Evolutionary conservation across 176 grass and related monocot species (phyloP), one percentile per base, ranked within the genome.

Genomic region (Thalia dealbata): DNA sequence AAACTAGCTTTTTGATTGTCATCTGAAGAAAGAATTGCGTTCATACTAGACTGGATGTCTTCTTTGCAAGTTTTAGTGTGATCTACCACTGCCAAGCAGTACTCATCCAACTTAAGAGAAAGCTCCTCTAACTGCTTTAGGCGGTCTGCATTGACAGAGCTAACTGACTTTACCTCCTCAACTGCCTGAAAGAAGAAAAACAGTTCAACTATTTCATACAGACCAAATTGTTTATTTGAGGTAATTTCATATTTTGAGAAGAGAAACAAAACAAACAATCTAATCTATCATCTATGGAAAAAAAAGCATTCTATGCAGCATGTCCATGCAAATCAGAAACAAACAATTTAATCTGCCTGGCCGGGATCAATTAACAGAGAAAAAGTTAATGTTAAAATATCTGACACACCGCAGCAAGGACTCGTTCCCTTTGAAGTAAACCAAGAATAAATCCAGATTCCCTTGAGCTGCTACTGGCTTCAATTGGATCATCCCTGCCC

Each of bases 121-220:
- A 97, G 84, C 64, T 97, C 89, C 76, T 92, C 84, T n/a, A 97
- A 78, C 82, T 92, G 89, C 76, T 77, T 92, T 73, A 97, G 43
- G 67, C 78, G 87, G 76, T 97, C 93, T 82, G 67, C 71, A 73
- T 86, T 90, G 54, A 82, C 83, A 75, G 76, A 81, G 61, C 84
- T 90, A 76, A 97, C 78, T 74, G 86, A 84, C 41, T 90, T 97
- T 61, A 78, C 71, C 83, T 92, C 89, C 82, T 97, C 93, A 86
- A 82, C 78, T 80, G 80, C 89, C 93, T 97, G 72, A 76, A 41
- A 70, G 61, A 82, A 86, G 77, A 1, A 64, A 69, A 83, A 72
- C 35, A 67, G 52, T 81, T 72, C 75, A 61, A 78, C 48, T 67
- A 50, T 45, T 23, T 1, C 54, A 62, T 65, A 81, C 29, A 82